Evolutionary conservation across 345 rosid genomes (phyloP), one percentile per base, ranked within the genome.

Genomic region (Reutealis trisperma): DNA sequence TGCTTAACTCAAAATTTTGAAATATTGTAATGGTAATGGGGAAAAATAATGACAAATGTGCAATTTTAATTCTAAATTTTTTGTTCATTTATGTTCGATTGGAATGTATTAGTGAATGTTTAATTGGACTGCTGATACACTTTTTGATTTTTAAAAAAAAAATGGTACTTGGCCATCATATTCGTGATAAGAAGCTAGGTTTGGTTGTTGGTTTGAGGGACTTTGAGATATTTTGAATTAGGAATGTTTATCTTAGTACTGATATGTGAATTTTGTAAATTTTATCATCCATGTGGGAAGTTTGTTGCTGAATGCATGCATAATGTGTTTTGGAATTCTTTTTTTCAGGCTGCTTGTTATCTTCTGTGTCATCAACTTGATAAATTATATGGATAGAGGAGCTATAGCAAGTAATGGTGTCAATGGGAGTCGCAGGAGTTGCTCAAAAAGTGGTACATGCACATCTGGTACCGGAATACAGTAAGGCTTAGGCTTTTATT

Each of bases 401-500:
- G 84, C 96, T 42, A 95, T 95, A 34, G 99, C 99, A 8, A 95
- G 99, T 85, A 95, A 95, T 78, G 99, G 99, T 80, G 91, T 95
- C 72, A 95, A 95, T 77, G 99, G 99, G 59, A 92, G 93, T 79
- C 87, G 67, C 41, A 76, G 80, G 74, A 79, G 85, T 30, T 95
- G 98, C 88, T 76, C 93, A 27, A 77, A 86, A 41, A 83, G 73
- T 83, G 94, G 94, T 73, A 90, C 87, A 55, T 95, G 99, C 85
- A 87, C 90, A 66, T 51, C 90, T 68, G 99, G 96, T 65, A 89
- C 82, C 47, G 98, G 98, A 78, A 93, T 95, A 77, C 99, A 95
- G 99, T 95, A 93, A 89, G 98, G 65, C 24, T 84, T 71, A 52
- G 30, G 44, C 58, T 74, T 83, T 67, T 57, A 13, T 64, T 80